A percentile compares a stretch with the other conserved stretches of the same genome.
Conservation (phyloP, 345 rosid genomes). For the Nasturtium officinale region DNA sequence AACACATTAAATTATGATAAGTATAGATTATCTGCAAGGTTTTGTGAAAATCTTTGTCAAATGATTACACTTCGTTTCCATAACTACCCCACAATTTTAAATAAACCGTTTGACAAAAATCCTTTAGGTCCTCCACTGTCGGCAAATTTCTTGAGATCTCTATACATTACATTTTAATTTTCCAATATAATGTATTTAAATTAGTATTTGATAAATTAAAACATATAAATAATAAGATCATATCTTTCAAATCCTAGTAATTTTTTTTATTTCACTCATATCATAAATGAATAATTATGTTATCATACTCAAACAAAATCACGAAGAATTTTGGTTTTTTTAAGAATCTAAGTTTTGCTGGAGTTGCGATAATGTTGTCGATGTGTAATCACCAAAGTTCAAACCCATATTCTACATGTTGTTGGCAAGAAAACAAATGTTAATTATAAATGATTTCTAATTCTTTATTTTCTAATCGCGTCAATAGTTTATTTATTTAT, state of each 20-base stretch:
- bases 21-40: neutral
- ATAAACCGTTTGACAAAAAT: slow-evolving; percentile 34
- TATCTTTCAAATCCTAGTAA: too few species aligned
- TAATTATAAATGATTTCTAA: neutral
- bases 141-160: slow-evolving; percentile 21
- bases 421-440: neutral
- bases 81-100: slow-evolving; percentile 26
- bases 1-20: too few species aligned
- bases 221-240: too few species aligned
- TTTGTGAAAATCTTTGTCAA: slow-evolving; percentile 23
- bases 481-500: neutral
- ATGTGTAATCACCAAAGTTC: too few species aligned
- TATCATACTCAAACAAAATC: neutral
- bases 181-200: neutral
- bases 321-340: neutral
- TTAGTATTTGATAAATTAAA: too few species aligned
- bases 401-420: neutral
- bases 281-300: neutral
- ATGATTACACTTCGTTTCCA: slow-evolving; percentile 20
- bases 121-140: slow-evolving; percentile 17
- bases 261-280: too few species aligned
- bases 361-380: neutral
- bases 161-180: slow-evolving; percentile 6
- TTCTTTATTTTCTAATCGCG: neutral
- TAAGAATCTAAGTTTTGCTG: neutral